Evolutionary conservation across 768 basidiomycete species (phyloP).

Genomic region (Rhodotorula babjevae): DNA sequence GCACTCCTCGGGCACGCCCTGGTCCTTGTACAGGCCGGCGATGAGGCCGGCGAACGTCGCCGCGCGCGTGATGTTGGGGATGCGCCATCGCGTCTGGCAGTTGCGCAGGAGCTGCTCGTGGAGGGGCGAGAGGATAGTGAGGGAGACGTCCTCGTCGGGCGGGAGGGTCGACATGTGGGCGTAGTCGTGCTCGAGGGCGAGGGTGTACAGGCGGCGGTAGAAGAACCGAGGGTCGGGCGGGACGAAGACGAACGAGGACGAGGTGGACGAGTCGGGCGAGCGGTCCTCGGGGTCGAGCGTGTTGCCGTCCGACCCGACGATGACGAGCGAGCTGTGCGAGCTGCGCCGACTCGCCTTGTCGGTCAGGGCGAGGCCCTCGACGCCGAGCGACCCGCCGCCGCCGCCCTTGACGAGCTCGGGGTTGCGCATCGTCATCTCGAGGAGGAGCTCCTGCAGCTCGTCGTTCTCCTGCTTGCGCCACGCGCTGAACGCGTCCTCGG

Average conservation of each 20-base stretch:
- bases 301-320: constrained; percentile 22
- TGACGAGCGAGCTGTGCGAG: constrained; percentile 22
- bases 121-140: constrained; percentile 74
- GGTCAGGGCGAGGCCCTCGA: background rate
- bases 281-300: constrained; percentile 2
- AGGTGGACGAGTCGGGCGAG: background rate
- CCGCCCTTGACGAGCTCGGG: constrained; percentile 79
- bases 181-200: constrained; percentile 76
- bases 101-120: constrained; percentile 82
- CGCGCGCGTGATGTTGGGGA: constrained; percentile 70
- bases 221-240: constrained; percentile 79
- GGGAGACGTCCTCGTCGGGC: constrained; percentile 86
- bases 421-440: constrained; percentile 76
- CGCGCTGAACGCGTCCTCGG: constrained; percentile 71
- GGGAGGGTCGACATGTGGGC: constrained; percentile 88
- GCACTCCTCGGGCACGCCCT: constrained; percentile 84
- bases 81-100: constrained; percentile 83
- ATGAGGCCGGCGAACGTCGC: constrained; percentile 80
- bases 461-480: constrained; percentile 79
- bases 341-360: background rate
- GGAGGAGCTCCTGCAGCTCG: constrained; percentile 79
- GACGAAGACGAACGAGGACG: constrained; percentile 59
- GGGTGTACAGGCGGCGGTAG: constrained; percentile 77
- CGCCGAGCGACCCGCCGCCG: constrained; percentile 44
- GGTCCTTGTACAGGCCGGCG: constrained; percentile 76